Conservation (phyloP, 306 rosid species). For the Glycine soja region DNA sequence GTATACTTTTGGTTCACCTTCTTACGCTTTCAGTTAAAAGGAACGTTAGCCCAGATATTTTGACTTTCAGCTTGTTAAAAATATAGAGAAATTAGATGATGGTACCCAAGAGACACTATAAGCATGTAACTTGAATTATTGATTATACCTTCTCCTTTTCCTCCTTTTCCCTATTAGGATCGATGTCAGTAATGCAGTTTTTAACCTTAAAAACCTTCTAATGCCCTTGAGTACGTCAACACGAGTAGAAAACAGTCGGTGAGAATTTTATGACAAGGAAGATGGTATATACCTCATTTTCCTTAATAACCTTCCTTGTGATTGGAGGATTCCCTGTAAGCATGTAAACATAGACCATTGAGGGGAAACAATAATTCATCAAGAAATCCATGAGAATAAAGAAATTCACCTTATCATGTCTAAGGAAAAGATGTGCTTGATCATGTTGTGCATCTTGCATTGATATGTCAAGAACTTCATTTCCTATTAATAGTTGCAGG, state of each 20-base stretch:
- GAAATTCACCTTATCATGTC: slow-evolving; percentile 87
- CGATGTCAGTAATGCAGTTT: slow-evolving; percentile 92
- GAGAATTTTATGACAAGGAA: slow-evolving; percentile 93
- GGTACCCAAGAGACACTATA: slow-evolving; percentile 34
- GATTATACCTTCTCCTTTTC: slow-evolving; percentile 90
- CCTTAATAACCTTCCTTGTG: slow-evolving; percentile 89
- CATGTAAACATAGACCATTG: slow-evolving; percentile 24
- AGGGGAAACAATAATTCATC: slow-evolving; percentile 31
- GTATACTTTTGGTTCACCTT: slow-evolving; percentile 89
- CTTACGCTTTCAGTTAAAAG: slow-evolving; percentile 83
- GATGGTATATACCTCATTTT: slow-evolving; percentile 96
- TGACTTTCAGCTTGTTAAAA: slow-evolving; percentile 86
- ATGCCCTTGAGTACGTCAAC: slow-evolving; percentile 96
- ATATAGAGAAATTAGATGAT: slow-evolving; percentile 36
- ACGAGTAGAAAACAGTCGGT: slow-evolving; percentile 85
- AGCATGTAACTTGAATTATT: slow-evolving; percentile 32
- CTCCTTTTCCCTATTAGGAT: slow-evolving; percentile 96
- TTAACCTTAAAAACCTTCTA: slow-evolving; percentile 90
- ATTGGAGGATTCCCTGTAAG: slow-evolving; percentile 93
- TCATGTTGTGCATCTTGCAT: slow-evolving; percentile 98
- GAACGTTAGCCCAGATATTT: slow-evolving; percentile 81
- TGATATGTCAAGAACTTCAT: slow-evolving; percentile 95
- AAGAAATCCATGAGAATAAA: slow-evolving; percentile 18
- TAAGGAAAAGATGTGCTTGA: slow-evolving; percentile 92
- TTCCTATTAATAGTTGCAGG: slow-evolving; percentile 87